phyloP scores from a whole-genome alignment of 164 flowering plant species.

The Sextonia rubra region DNA sequence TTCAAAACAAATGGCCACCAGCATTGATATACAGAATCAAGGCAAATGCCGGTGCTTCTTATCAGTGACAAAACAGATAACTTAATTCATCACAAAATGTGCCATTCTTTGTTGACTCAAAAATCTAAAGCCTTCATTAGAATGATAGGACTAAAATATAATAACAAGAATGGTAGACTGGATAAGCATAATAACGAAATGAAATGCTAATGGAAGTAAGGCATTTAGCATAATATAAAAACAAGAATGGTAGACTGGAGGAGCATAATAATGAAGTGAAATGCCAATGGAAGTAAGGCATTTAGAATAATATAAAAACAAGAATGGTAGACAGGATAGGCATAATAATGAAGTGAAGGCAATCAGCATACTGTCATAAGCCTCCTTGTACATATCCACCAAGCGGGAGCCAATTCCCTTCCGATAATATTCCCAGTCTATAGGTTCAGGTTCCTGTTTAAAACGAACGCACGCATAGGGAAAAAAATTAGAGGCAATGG shows the following conservation, averaged over 20 bases:
- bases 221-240: slow-evolving; percentile 12
- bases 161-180: not conserved
- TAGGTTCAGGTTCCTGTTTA: slow-evolving; percentile 91
- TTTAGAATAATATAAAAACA: slow-evolving; percentile 10
- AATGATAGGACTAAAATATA: not conserved
- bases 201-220: not conserved
- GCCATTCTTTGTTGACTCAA: not conserved
- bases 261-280: not conserved
- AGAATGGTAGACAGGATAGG: not conserved
- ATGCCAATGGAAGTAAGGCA: not conserved
- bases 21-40: not conserved
- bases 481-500: not conserved
- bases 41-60: not conserved
- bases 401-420: slow-evolving; percentile 85
- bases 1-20: not conserved
- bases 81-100: not conserved
- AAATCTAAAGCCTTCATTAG: not conserved
- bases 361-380: slow-evolving; percentile 68
- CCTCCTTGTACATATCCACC: slow-evolving; percentile 95
- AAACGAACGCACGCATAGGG: not conserved
- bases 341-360: not conserved
- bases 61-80: not conserved
- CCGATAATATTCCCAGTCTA: slow-evolving; percentile 96
- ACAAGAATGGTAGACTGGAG: not conserved
- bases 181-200: not conserved